Evolutionary conservation across 139 green algal species (phyloP), one percentile per base, ranked within the genome.

Genomic region (Chlorella sp.): DNA sequence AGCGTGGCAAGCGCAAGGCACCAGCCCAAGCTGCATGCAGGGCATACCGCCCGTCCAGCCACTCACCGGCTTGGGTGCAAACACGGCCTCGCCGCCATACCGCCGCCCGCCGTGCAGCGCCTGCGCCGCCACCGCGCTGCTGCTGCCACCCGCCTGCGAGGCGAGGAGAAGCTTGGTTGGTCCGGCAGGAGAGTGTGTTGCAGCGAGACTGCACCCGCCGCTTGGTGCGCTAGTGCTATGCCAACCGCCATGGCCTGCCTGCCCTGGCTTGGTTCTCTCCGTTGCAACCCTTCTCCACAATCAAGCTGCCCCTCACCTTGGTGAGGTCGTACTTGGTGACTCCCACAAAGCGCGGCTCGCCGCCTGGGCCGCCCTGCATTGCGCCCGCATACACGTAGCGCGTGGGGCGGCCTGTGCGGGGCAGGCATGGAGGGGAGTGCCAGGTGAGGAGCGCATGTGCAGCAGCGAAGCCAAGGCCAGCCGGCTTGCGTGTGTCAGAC

Each of bases 291-390:
- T n/a, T n/a, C n/a, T n/a, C n/a, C n/a, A n/a, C n/a, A n/a, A 15
- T n/a, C n/a, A 38, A 30, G 25, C 9, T 15, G 13, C 34, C 30
- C 1, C 73, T 47, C 64, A 23, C 76, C 64, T 78, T 76, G 74
- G 38, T 56, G 36, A 97, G 73, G 87, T 97, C 92, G 3, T 92
- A 81, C 89, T 97, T 96, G 39, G 82, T 89, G n/a, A 97, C 82
- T 28, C 93, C 94, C 0, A 44, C n/a, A 34, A 94, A 92, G 26
- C 81, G 56, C 23, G 84, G 87, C 13, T 55, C 55, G 1, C 85
- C 85, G 2, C 69, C 56, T 3, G 32, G 39, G 67, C 71, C 85
- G 60, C 36, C 55, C 47, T 85, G 41, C 70, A 91, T 80, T 20
- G 39, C 60, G 3, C 70, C 88, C 13, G 88, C 18, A 38, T 92